Evolutionary conservation across 345 rosid genomes (phyloP).

Genomic region (Rubroshorea leprosula): DNA sequence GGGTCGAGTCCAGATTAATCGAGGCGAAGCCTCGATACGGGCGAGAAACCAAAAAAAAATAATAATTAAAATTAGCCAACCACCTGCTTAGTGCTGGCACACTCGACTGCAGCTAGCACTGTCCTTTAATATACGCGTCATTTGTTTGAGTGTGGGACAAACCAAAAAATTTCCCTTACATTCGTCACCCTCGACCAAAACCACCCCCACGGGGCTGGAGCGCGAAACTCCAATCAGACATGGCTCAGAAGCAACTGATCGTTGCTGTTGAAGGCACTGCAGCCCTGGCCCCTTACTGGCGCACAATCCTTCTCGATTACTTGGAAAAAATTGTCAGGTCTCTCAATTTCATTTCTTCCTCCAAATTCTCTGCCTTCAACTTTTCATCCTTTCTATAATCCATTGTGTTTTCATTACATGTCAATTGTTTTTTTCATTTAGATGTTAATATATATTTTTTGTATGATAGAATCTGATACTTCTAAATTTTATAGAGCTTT

Average conservation of each 20-base stretch:
- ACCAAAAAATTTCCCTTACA: neutral
- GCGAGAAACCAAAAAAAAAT: too few relatives aligned
- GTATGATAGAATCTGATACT: neutral
- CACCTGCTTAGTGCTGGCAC: too few relatives aligned
- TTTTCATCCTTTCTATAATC: neutral
- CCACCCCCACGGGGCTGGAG: neutral
- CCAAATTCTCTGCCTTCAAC: neutral
- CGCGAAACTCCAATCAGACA: conserved; percentile 6
- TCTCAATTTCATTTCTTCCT: neutral
- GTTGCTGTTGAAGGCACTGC: conserved; percentile 91
- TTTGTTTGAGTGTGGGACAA: too few relatives aligned
- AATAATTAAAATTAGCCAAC: too few relatives aligned
- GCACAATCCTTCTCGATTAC: conserved; percentile 63
- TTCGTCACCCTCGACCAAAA: too few relatives aligned
- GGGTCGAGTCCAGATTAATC: too few relatives aligned
- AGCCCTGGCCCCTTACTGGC: conserved; percentile 90
- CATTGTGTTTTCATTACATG: neutral
- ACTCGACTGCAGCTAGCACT: too few relatives aligned
- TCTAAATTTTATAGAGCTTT: neutral
- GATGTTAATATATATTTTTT: neutral
- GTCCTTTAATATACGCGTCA: too few relatives aligned
- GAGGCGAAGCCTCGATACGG: too few relatives aligned
- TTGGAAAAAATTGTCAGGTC: conserved; percentile 87
- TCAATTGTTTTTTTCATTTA: too few relatives aligned
- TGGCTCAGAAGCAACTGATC: conserved; percentile 82